Base-by-base conservation (phyloP, 805 yeast species). In the Danielia oregonensis region DNA sequence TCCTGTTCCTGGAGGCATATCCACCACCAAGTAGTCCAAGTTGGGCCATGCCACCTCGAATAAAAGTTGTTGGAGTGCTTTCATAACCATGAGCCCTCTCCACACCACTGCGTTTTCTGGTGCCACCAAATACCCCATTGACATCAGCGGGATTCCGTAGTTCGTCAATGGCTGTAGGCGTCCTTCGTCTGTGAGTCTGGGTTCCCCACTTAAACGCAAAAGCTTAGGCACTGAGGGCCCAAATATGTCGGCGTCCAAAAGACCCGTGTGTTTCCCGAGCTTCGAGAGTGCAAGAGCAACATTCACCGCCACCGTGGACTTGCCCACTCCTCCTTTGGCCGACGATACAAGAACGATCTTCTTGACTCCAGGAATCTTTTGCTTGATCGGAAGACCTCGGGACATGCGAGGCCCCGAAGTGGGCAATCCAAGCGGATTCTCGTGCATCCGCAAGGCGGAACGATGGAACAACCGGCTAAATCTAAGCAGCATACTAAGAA, bases 1-100 rank as follows among this genome's bases (percentile, higher is more conserved):
- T 13, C 95, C 95, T 0, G 95, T 86, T 2, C 95, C 95, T 0
- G 95, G 95, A 0, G 95, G 95, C 84, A 86, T 74, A 48, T 86
- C 95, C 8, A 86, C 64, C 2, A 86, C 81, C 30, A 86, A 61
- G 15, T 78, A 70, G 52, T 86, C 95, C 28, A 86, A 53, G 4
- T 56, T 52, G 6, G 65, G 52, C 95, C 95, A 86, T 29, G 78
- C 74, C 1, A 86, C 94, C 35, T 86, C 94, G 48, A 82, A 86
- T 7, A 86, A 53, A n/a, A 86, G 66, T 51, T 86, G 95, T 47
- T 86, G 87, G 16, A 86, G 55, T 0, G 94, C 95, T 55, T 86
- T 86, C 77, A 83, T 86, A 14, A 86, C 89, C 78, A 86, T 78
- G 26, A 86, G 59, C 0, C 95, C 95, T 35, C 95, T 65, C 95